A percentile compares a stretch with the other conserved stretches of the same genome.
Conservation (phyloP, 176 grass and related monocot species). For the Oryza meyeriana region DNA sequence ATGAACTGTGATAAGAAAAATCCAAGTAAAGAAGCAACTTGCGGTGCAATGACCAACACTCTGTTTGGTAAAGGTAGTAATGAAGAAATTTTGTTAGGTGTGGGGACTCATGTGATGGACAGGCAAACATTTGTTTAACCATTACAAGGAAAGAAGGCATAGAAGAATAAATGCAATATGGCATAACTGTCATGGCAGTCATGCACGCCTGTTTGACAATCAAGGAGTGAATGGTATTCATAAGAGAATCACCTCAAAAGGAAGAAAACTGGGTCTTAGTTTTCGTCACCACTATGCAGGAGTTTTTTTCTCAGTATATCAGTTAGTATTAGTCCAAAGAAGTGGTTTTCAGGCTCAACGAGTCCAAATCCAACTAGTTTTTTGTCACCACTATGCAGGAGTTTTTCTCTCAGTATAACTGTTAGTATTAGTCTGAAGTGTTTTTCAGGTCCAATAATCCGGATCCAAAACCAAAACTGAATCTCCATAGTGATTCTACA, state of each 20-base stretch:
- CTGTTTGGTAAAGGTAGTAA: not conserved
- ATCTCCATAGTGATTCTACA: not conserved
- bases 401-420: not conserved
- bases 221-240: not conserved
- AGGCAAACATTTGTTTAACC: not conserved
- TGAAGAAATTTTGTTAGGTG: not conserved
- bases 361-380: not conserved
- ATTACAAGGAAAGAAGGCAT: not conserved
- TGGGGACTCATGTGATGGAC: not conserved
- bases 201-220: not conserved
- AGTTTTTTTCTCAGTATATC: not conserved
- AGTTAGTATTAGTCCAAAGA: conserved; percentile 9
- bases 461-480: not conserved
- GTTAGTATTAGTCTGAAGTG: conserved; percentile 1
- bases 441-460: not conserved
- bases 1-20: conserved; percentile 13
- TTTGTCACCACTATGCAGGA: not conserved
- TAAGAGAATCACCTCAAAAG: not conserved
- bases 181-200: not conserved
- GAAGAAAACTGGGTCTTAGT: not conserved
- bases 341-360: not conserved
- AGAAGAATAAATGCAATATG: not conserved
- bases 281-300: not conserved
- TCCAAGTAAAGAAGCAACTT: not conserved
- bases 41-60: not conserved